phyloP scores from a whole-genome alignment of 2,329 filamentous ascomycete species.

The Diaporthe aspalathi region DNA sequence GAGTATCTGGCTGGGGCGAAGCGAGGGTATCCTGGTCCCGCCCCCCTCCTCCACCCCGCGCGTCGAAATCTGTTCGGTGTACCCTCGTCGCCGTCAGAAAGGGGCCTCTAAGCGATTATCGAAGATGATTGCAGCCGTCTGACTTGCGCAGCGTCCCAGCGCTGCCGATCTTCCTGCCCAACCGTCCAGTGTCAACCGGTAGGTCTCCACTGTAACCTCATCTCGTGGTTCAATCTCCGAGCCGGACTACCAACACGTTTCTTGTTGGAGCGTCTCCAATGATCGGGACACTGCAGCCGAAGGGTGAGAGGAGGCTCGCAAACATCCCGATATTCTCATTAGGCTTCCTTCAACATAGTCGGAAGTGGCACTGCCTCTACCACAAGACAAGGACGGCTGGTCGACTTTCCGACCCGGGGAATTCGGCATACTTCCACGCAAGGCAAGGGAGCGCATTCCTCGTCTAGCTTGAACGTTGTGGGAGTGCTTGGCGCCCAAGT shows the following conservation, averaged over 20 bases:
- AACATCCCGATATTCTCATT: neutral
- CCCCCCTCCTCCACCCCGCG: neutral
- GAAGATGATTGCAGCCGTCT: conserved; percentile 11
- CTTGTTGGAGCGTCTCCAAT: conserved; percentile 8
- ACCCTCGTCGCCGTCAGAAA: conserved; percentile 13
- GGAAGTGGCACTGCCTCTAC: conserved; percentile 16
- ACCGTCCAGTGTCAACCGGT: conserved; percentile 13
- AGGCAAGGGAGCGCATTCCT: conserved; percentile 19
- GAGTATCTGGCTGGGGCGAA: neutral
- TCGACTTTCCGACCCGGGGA: conserved; percentile 24
- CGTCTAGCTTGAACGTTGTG: conserved; percentile 30
- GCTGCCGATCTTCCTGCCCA: conserved; percentile 38
- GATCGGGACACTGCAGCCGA: neutral
- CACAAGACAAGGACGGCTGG: conserved; percentile 18
- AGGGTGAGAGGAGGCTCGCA: conserved; percentile 10
- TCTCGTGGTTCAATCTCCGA: conserved; percentile 27
- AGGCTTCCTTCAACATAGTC: neutral
- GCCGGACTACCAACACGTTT: neutral
- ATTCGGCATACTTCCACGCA: conserved; percentile 19
- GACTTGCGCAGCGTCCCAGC: conserved; percentile 8
- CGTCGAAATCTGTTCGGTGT: conserved; percentile 10
- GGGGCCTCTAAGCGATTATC: conserved; percentile 5
- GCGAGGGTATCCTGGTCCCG: conserved; percentile 12
- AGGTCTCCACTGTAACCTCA: conserved; percentile 25
- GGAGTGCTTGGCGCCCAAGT: conserved; percentile 1